phyloP scores from a whole-genome alignment of 345 rosid genomes.

The Turnera subulata region DNA sequence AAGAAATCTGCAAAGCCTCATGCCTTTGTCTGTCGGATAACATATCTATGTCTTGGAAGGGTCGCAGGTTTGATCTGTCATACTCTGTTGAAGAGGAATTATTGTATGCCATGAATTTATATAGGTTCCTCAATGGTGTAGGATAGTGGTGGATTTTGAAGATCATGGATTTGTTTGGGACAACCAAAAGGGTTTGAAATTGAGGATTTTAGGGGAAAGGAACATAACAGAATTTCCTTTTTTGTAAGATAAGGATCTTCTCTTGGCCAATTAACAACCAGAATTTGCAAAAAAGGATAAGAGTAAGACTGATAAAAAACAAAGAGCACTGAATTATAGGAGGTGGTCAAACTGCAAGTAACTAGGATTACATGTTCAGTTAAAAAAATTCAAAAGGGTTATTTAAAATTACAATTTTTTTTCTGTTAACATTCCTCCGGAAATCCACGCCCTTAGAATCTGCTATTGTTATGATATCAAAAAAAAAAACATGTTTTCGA shows the following conservation, averaged over 20 bases:
- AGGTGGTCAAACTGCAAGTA: too few species aligned
- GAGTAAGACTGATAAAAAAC: neutral
- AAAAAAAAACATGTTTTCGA: too few species aligned
- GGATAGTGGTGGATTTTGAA: slow-evolving; percentile 10
- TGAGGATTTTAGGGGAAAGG: too few species aligned
- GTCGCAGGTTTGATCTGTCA: slow-evolving; percentile 20
- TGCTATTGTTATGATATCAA: too few species aligned
- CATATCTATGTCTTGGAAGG: slow-evolving; percentile 16
- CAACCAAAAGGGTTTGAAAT: neutral
- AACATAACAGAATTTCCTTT: neutral
- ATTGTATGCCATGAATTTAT: slow-evolving; percentile 17
- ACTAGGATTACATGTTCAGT: too few species aligned
- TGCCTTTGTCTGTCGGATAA: slow-evolving; percentile 20
- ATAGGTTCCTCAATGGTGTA: slow-evolving; percentile 1
- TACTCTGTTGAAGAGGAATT: neutral
- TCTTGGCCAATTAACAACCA: neutral
- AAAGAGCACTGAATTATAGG: too few species aligned
- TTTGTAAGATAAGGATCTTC: neutral
- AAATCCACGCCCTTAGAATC: too few species aligned
- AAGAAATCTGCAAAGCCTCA: slow-evolving; percentile 11
- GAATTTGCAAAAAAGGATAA: neutral
- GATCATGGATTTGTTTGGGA: slow-evolving; percentile 1
- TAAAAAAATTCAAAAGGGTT: too few species aligned
- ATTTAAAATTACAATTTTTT: too few species aligned
- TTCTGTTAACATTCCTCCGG: too few species aligned